A percentile compares a stretch with the other conserved stretches of the same genome.
phyloP scores from a whole-genome alignment of 2,329 filamentous ascomycete species.

The Macrophomina phaseolina region DNA sequence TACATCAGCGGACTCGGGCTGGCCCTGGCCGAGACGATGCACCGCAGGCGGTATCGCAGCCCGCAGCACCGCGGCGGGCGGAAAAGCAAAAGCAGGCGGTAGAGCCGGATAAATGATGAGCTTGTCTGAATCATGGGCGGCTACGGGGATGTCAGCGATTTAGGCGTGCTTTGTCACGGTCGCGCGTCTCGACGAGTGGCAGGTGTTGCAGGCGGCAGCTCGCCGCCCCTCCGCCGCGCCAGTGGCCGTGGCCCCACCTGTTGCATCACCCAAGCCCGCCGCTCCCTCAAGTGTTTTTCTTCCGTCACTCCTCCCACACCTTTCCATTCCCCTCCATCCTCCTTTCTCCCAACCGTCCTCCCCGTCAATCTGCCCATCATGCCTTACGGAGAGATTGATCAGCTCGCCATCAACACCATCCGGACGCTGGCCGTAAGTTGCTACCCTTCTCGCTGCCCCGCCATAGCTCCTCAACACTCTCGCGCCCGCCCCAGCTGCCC shows the following conservation, averaged over 20 bases:
- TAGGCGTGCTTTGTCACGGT: slow-evolving; percentile 22
- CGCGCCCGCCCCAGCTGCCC: slow-evolving; percentile 26
- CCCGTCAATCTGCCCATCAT: slow-evolving; percentile 61
- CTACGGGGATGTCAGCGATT: slow-evolving; percentile 17
- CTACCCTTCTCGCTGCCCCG: slow-evolving; percentile 28
- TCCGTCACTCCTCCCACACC: slow-evolving; percentile 25
- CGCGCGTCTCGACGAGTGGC: slow-evolving; percentile 3
- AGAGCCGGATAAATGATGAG: slow-evolving; percentile 13
- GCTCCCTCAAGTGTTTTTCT: slow-evolving; percentile 27
- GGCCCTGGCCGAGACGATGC: background rate
- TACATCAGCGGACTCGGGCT: background rate
- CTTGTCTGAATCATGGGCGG: slow-evolving; percentile 12
- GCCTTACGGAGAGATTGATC: slow-evolving; percentile 86
- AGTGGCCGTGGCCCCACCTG: slow-evolving; percentile 24
- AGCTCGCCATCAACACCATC: slow-evolving; percentile 97
- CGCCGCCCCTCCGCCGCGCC: slow-evolving; percentile 12
- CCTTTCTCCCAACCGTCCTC: slow-evolving; percentile 29
- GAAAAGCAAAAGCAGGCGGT: slow-evolving; percentile 8
- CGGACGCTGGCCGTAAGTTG: slow-evolving; percentile 87
- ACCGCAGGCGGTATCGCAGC: slow-evolving; percentile 4
- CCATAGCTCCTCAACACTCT: slow-evolving; percentile 33
- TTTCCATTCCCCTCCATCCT: slow-evolving; percentile 11
- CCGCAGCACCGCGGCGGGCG: slow-evolving; percentile 1
- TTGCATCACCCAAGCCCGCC: slow-evolving; percentile 24
- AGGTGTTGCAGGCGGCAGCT: slow-evolving; percentile 9